Evolutionary conservation across 805 yeast genomes (phyloP).

Genomic region (Wickerhamomyces subpelliculosus): DNA sequence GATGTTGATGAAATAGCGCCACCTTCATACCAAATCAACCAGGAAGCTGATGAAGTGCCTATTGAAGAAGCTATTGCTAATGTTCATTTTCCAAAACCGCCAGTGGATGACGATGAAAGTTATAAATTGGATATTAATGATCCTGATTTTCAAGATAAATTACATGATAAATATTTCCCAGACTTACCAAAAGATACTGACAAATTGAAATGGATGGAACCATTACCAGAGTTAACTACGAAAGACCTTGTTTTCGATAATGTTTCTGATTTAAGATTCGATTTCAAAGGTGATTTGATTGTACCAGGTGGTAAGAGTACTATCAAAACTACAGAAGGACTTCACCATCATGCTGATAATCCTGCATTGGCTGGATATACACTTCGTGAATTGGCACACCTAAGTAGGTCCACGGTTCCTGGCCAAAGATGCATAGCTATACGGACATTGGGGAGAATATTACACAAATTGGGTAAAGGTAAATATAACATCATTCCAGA

Average conservation of each 20-base stretch:
- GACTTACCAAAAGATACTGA: slow-evolving; percentile 79
- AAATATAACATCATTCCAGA: slow-evolving; percentile 48
- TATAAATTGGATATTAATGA: slow-evolving; percentile 55
- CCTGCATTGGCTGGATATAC: slow-evolving; percentile 94
- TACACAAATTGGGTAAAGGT: slow-evolving; percentile 69
- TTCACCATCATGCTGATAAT: slow-evolving; percentile 87
- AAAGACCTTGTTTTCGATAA: slow-evolving; percentile 29
- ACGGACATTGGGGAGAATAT: slow-evolving; percentile 78
- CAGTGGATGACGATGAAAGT: slow-evolving; percentile 23
- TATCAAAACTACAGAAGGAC: slow-evolving; percentile 53
- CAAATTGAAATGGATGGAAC: slow-evolving; percentile 88
- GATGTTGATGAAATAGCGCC: slow-evolving; percentile 47
- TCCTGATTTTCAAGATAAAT: slow-evolving; percentile 69
- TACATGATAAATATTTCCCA: slow-evolving; percentile 84
- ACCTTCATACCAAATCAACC: slow-evolving; percentile 37
- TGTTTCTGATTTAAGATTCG: slow-evolving; percentile 74
- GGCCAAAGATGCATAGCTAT: slow-evolving; percentile 86
- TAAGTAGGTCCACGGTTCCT: slow-evolving; percentile 70
- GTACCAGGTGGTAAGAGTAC: slow-evolving; percentile 43
- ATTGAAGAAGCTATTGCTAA: slow-evolving; percentile 33
- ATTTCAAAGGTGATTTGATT: slow-evolving; percentile 75
- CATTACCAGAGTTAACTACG: slow-evolving; percentile 39
- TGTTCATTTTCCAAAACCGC: slow-evolving; percentile 65
- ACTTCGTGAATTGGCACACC: slow-evolving; percentile 69
- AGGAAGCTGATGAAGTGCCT: slow-evolving; percentile 37